phyloP scores from a whole-genome alignment of 441 rosid species.

The Croton setiger region DNA sequence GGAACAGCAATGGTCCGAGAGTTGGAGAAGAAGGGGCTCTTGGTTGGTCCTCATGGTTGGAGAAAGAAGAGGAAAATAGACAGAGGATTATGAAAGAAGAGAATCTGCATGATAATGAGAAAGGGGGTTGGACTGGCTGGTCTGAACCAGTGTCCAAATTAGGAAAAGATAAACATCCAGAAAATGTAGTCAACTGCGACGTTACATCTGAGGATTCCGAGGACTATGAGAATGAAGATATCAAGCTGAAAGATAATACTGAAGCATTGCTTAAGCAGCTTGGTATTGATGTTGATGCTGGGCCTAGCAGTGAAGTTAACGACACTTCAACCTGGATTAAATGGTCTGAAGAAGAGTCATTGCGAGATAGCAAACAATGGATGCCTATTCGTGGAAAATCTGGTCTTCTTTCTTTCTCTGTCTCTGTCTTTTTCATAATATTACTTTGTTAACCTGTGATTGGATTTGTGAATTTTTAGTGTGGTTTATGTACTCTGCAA shows the following conservation, averaged over 20 bases:
- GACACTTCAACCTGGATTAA: constrained; percentile 79
- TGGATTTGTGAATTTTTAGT: background rate
- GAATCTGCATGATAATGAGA: constrained; percentile 42
- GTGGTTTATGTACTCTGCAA: background rate
- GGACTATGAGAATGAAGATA: constrained; percentile 48
- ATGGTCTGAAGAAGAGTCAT: constrained; percentile 83
- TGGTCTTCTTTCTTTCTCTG: constrained; percentile 41
- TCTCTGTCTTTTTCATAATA: background rate
- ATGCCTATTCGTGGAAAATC: constrained; percentile 68
- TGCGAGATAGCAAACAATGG: constrained; percentile 78
- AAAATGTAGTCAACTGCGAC: constrained; percentile 28
- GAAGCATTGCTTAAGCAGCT: constrained; percentile 77
- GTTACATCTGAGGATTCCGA: constrained; percentile 40
- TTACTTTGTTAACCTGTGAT: too few relatives aligned
- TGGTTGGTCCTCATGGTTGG: constrained; percentile 90
- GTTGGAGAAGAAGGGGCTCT: constrained; percentile 94
- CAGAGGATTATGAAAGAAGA: constrained; percentile 66
- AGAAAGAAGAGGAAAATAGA: constrained; percentile 90
- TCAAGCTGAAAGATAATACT: constrained; percentile 69
- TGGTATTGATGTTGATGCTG: constrained; percentile 74
- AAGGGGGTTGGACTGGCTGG: constrained; percentile 99
- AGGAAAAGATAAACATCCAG: constrained; percentile 35
- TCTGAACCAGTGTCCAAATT: constrained; percentile 57
- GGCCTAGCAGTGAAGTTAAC: constrained; percentile 56
- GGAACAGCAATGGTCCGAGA: constrained; percentile 81